These are phyloP conservation scores for Phialocephala subalpina DNA, from an alignment of 2,329 filamentous ascomycete genomes.

Conservation along the genomic window DNA sequence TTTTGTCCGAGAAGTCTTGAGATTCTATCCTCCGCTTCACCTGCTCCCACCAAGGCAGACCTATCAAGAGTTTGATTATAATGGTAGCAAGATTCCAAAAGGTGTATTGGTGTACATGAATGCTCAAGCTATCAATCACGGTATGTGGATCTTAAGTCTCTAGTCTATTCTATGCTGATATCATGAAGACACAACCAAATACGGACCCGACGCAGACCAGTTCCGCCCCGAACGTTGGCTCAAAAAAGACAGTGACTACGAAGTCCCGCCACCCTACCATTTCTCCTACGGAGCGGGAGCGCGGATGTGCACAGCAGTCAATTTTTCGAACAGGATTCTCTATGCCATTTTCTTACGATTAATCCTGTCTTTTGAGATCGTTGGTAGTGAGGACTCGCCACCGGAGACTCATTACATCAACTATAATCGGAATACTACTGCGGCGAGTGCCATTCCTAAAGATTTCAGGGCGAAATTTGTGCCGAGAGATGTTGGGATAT, in stretches of 20 bases:
- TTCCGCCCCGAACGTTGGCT: slow-evolving; percentile 1
- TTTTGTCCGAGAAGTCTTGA: slow-evolving; percentile 2
- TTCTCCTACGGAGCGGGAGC: slow-evolving; percentile 1
- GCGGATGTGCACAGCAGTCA: background rate
- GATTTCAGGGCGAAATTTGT: background rate
- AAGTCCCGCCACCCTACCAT: background rate
- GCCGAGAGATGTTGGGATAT: background rate
- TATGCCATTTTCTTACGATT: background rate
- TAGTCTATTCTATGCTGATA: background rate
- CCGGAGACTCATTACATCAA: slow-evolving; percentile 2
- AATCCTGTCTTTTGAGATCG: background rate
- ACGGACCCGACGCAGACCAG: background rate
- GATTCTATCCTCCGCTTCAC: slow-evolving; percentile 4
- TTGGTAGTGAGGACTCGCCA: background rate
- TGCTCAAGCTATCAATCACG: background rate
- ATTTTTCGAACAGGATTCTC: slow-evolving; percentile 2
- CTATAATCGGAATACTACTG: background rate
- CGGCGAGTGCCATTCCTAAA: background rate
- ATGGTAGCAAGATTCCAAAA: slow-evolving; percentile 1
- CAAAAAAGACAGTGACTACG: background rate
- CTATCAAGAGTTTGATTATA: background rate
- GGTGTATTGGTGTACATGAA: background rate
- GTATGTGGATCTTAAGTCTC: background rate
- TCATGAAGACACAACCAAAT: background rate
- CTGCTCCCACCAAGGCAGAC: background rate